phyloP scores from a whole-genome alignment of 1,139 yeast genomes.

The Yamadazyma dendronema region DNA sequence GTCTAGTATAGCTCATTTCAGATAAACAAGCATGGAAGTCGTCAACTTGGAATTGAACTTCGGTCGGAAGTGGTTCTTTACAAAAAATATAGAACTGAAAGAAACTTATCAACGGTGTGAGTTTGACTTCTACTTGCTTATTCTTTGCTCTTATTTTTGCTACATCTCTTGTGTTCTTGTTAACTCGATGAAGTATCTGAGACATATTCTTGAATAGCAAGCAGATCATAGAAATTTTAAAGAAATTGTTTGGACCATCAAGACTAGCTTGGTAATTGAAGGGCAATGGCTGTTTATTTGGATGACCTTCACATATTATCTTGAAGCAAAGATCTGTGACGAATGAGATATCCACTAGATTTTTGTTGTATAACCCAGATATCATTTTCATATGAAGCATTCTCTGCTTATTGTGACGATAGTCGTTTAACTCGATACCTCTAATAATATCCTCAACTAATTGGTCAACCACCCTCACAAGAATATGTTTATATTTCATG shows the following conservation, averaged over 20 bases:
- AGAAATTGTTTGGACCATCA: constrained; percentile 70
- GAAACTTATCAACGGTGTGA: constrained; percentile 53
- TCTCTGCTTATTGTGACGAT: constrained; percentile 57
- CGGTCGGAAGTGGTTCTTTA: constrained; percentile 70
- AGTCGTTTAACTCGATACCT: constrained; percentile 68
- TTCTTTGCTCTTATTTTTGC: constrained; percentile 6
- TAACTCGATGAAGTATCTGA: background rate
- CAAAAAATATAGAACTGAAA: constrained; percentile 75
- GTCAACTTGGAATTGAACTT: constrained; percentile 23
- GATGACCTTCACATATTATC: constrained; percentile 68
- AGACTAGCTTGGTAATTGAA: constrained; percentile 32
- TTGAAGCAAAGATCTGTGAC: constrained; percentile 57
- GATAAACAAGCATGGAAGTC: constrained; percentile 21
- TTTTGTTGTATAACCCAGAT: constrained; percentile 53
- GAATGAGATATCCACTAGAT: constrained; percentile 47
- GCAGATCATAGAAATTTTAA: constrained; percentile 60
- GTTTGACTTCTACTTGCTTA: constrained; percentile 18
- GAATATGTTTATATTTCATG: constrained; percentile 35
- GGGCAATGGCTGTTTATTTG: constrained; percentile 59
- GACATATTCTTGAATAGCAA: constrained; percentile 19
- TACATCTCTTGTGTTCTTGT: constrained; percentile 5
- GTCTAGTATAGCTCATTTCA: constrained; percentile 19
- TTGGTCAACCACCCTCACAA: constrained; percentile 56
- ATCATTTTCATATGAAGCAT: constrained; percentile 62
- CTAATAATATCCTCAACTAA: constrained; percentile 59